Evolutionary conservation across 768 basidiomycete genomes (phyloP), one percentile per base, ranked within the genome.

Genomic region (Phallus indusiatus): DNA sequence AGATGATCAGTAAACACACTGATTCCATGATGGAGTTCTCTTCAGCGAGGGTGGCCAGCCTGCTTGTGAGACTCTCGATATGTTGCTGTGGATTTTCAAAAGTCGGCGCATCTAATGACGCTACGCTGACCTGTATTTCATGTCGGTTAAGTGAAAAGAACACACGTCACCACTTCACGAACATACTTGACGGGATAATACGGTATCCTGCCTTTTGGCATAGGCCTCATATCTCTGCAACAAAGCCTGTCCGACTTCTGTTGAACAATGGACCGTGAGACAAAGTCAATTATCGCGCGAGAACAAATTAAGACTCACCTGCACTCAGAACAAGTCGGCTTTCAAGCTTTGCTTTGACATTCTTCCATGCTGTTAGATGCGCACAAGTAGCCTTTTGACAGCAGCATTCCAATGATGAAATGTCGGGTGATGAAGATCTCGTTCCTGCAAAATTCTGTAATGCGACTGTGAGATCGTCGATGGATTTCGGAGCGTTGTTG

Each of bases 171-270:
- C 17, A n/a, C n/a, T n/a, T n/a, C n/a, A n/a, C n/a, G n/a, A 21
- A 42, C 56, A 24, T 14, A 58, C 56, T 36, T 58, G 46, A 35
- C 56, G 56, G 3, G 48, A 51, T 11, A 58, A 35, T 60, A 57
- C 22, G 48, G 56, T 84, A 80, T 88, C 83, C 58, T 84, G 81
- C 66, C 79, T 78, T 52, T 85, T 81, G 28, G 91, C 83, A 70
- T 90, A 90, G 2, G 87, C 88, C 72, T 94, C 93, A 68, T 94
- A 91, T 61, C 86, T 76, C 66, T 88, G 84, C 52, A 96, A 71
- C 51, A 96, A 72, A 4, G 94, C 93, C 70, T 93, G 90, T 12
- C 93, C 93, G 28, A 95, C 86, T 77, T 94, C 92, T 92, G 64
- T 37, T 53, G 49, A 36, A 28, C 35, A n/a, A 24, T 35, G 28